Evolutionary conservation across 2,329 filamentous ascomycete genomes (phyloP).

Genomic region (Hypoxylon sp.): DNA sequence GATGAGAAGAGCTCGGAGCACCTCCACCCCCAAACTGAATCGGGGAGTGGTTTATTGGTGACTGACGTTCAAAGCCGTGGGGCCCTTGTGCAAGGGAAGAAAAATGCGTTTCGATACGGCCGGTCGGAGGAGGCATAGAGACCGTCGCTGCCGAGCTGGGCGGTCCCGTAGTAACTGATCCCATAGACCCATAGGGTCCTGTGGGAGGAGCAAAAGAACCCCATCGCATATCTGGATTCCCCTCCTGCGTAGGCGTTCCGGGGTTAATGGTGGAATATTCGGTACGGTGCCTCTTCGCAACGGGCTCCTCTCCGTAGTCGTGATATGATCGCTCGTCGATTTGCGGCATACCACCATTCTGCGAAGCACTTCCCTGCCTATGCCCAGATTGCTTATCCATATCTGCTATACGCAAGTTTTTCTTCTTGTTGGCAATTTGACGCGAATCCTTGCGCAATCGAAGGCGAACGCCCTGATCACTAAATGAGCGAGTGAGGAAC

Average conservation of each 20-base stretch:
- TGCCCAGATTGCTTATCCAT: constrained; percentile 36
- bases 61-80: constrained; percentile 42
- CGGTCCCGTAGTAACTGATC: constrained; percentile 41
- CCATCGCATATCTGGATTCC: constrained; percentile 43
- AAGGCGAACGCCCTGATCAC: constrained; percentile 85
- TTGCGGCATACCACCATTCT: constrained; percentile 40
- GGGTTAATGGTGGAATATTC: constrained; percentile 39
- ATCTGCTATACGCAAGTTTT: constrained; percentile 46
- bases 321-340: constrained; percentile 40
- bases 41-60: constrained; percentile 42
- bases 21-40: constrained; percentile 38
- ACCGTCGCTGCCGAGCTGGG: constrained; percentile 40
- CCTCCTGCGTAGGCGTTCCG: constrained; percentile 39
- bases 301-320: constrained; percentile 40
- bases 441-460: constrained; percentile 84
- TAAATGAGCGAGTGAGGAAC: constrained; percentile 80
- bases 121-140: constrained; percentile 43
- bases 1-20: constrained; percentile 38
- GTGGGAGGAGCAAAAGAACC: constrained; percentile 36
- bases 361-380: constrained; percentile 30
- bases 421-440: constrained; percentile 59
- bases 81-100: constrained; percentile 39
- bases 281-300: constrained; percentile 40
- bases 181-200: constrained; percentile 38
- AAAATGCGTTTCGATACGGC: constrained; percentile 44